Percentiles rank a stretch among this genome's conserved stretches.
Conservation (phyloP, 768 basidiomycete genomes). For the Trametes punicea region DNA sequence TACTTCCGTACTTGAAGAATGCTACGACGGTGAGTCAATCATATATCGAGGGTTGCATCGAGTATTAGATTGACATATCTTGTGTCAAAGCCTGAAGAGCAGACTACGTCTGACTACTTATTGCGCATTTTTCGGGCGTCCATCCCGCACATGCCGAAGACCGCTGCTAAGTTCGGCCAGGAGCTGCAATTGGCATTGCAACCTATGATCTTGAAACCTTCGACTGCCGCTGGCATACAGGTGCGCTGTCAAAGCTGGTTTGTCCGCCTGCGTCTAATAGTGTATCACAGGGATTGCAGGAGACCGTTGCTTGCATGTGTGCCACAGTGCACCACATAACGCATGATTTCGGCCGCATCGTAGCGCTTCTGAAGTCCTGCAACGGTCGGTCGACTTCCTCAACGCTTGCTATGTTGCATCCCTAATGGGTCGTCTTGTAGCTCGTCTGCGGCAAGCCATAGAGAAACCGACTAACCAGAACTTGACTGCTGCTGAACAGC, state of each 20-base stretch:
- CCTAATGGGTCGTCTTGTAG: slow-evolving; percentile 30
- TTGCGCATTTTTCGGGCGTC: slow-evolving; percentile 84
- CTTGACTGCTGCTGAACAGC: slow-evolving; percentile 47
- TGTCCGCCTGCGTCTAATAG: too few species aligned
- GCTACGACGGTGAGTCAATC: slow-evolving; percentile 60
- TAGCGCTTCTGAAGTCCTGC: slow-evolving; percentile 81
- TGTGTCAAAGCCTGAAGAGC: slow-evolving; percentile 66
- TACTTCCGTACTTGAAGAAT: slow-evolving; percentile 89
- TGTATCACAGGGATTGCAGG: slow-evolving; percentile 69
- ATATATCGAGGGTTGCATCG: neutral
- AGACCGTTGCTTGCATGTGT: slow-evolving; percentile 91
- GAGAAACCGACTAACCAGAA: slow-evolving; percentile 39
- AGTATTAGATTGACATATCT: neutral
- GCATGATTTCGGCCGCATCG: slow-evolving; percentile 75
- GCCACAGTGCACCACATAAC: slow-evolving; percentile 81
- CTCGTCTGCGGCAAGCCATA: slow-evolving; percentile 60
- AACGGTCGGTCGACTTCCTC: slow-evolving; percentile 49
- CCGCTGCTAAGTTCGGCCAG: slow-evolving; percentile 81
- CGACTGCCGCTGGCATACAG: slow-evolving; percentile 59
- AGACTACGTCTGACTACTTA: slow-evolving; percentile 79
- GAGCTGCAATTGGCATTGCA: slow-evolving; percentile 80
- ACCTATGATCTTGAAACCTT: slow-evolving; percentile 90
- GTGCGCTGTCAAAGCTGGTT: slow-evolving; percentile 42
- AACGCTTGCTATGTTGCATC: neutral
- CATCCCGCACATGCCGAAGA: slow-evolving; percentile 87